Evolutionary conservation across 208 protist species (phyloP).

Genomic region (Crithidia thermophila): DNA sequence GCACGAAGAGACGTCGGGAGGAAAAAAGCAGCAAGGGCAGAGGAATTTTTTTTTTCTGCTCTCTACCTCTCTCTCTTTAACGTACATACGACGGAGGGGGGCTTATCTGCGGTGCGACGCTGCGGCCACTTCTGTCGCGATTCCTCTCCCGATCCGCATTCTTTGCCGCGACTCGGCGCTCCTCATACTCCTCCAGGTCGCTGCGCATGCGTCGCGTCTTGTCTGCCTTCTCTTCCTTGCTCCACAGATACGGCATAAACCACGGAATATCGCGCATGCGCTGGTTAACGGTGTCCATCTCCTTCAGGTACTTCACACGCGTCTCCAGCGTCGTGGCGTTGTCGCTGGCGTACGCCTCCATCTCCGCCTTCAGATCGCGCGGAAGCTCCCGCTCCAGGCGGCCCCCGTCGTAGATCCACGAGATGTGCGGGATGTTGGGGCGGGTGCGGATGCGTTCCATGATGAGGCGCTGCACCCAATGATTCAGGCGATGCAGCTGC

Average conservation of each 20-base stretch:
- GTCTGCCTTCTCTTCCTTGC: slow-evolving; percentile 87
- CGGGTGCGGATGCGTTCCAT: slow-evolving; percentile 76
- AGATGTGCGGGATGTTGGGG: slow-evolving; percentile 84
- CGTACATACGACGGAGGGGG: slow-evolving; percentile 82
- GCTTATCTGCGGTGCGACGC: slow-evolving; percentile 63
- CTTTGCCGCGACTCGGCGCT: slow-evolving; percentile 40
- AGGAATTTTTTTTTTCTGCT: neutral
- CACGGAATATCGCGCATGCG: slow-evolving; percentile 90
- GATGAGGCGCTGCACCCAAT: slow-evolving; percentile 88
- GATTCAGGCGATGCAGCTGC: slow-evolving; percentile 78
- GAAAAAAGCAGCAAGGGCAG: neutral
- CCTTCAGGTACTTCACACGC: slow-evolving; percentile 90
- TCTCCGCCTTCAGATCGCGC: slow-evolving; percentile 62
- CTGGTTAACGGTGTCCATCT: slow-evolving; percentile 91
- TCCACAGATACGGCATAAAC: slow-evolving; percentile 95
- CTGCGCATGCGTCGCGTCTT: slow-evolving; percentile 69
- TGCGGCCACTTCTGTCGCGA: slow-evolving; percentile 37
- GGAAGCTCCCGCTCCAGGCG: slow-evolving; percentile 83
- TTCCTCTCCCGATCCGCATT: slow-evolving; percentile 18
- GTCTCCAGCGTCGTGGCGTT: slow-evolving; percentile 69
- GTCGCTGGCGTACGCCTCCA: slow-evolving; percentile 72
- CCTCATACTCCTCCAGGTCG: slow-evolving; percentile 79
- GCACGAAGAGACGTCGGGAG: neutral
- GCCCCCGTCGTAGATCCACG: slow-evolving; percentile 89
- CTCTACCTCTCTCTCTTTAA: slow-evolving; percentile 21